Evolutionary conservation across 306 rosid genomes (phyloP).

Genomic region (Macrotyloma uniflorum): DNA sequence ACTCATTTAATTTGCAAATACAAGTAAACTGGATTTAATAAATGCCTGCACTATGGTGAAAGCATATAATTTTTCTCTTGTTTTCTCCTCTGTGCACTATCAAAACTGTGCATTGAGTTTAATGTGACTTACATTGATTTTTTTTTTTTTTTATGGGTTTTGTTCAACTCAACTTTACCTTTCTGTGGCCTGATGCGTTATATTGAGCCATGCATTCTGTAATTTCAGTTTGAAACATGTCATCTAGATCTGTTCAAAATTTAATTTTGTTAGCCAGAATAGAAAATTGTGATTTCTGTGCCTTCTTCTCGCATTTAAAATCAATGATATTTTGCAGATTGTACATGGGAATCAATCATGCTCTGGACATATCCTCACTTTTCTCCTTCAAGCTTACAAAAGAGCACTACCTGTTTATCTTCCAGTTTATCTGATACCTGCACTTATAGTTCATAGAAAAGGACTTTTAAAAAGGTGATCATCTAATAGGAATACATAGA

Average conservation of each 20-base stretch:
- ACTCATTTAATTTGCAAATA: conserved; percentile 27
- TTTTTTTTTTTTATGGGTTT: background rate
- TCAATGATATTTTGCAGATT: conserved; percentile 62
- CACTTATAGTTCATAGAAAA: conserved; percentile 89
- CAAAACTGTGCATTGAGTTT: conserved; percentile 11
- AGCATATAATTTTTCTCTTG: conserved; percentile 3
- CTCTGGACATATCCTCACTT: conserved; percentile 67
- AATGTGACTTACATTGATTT: conserved; percentile 15
- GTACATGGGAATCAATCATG: conserved; percentile 90
- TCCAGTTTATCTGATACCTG: conserved; percentile 93
- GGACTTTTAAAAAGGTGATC: conserved; percentile 80
- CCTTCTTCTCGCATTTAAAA: conserved; percentile 18
- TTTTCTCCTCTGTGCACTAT: background rate
- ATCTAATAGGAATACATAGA: conserved; percentile 28
- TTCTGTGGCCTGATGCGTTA: conserved; percentile 3
- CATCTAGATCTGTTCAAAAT: conserved; percentile 12
- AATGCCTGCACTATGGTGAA: background rate
- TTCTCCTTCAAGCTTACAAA: conserved; percentile 82
- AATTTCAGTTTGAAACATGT: conserved; percentile 21
- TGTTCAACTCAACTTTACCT: conserved; percentile 30
- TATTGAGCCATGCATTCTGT: conserved; percentile 13
- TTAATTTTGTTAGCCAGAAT: background rate
- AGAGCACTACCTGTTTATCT: conserved; percentile 95
- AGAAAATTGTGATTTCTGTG: conserved; percentile 14
- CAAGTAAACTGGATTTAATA: conserved; percentile 15